A percentile compares a stretch with the other conserved stretches of the same genome.
Conservation (phyloP, 192 early-diverging fungal genomes). For the Paraglomus brasilianum region DNA sequence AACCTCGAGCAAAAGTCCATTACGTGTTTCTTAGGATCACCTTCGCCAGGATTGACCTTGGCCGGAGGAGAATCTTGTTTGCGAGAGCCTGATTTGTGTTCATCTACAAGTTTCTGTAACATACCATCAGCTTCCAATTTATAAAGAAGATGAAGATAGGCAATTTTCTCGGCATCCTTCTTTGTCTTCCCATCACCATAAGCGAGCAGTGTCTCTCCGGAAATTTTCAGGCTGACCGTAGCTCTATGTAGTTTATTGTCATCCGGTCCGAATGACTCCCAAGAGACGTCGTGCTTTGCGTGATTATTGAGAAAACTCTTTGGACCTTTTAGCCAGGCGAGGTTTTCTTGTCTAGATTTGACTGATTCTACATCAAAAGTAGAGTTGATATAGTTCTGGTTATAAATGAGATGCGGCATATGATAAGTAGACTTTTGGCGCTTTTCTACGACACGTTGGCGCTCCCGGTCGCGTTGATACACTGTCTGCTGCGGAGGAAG, state of each 20-base stretch:
- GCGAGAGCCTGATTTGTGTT: constrained; percentile 38
- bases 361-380: constrained; percentile 15
- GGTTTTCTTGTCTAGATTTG: constrained; percentile 18
- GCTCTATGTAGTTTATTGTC: constrained; percentile 24
- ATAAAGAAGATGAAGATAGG: constrained; percentile 40
- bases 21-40: constrained; percentile 29
- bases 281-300: not conserved
- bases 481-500: too few relatives aligned
- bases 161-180: constrained; percentile 45
- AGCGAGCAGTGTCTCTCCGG: constrained; percentile 26
- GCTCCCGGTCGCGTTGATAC: too few relatives aligned
- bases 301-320: constrained; percentile 25
- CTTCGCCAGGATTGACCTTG: constrained; percentile 20
- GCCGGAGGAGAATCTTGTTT: constrained; percentile 30
- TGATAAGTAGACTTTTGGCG: not conserved
- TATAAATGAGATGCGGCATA: constrained; percentile 1
- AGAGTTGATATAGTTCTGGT: constrained; percentile 10
- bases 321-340: constrained; percentile 15
- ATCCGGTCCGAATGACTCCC: constrained; percentile 22
- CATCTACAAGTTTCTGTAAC: constrained; percentile 39
- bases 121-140: constrained; percentile 39
- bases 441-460: too few relatives aligned
- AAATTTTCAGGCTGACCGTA: constrained; percentile 15
- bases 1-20: constrained; percentile 29
- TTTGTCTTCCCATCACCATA: constrained; percentile 43